These are phyloP conservation scores for Calonectria crousiana DNA, from an alignment of 2,329 filamentous ascomycete genomes.

Conservation along the genomic window DNA sequence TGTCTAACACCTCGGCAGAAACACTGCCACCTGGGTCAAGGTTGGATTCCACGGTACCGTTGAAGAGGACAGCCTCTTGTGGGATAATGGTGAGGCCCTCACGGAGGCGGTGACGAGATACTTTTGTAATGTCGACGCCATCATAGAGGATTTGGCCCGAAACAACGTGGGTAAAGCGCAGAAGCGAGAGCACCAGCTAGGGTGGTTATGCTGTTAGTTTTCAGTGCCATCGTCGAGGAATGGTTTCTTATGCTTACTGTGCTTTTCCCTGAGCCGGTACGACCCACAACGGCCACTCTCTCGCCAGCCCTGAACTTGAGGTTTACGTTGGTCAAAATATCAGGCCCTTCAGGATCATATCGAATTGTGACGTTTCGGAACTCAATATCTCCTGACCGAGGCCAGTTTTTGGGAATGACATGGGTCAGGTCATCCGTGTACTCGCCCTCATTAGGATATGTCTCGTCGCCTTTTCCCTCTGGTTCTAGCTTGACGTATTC, in stretches of 20 bases:
- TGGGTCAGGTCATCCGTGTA: slow-evolving; percentile 55
- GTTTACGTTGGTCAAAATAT: slow-evolving; percentile 64
- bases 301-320: slow-evolving; percentile 73
- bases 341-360: slow-evolving; percentile 58
- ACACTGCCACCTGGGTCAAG: slow-evolving; percentile 74
- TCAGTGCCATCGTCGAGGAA: background rate
- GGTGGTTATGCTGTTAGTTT: slow-evolving; percentile 25
- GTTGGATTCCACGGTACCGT: slow-evolving; percentile 65
- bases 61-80: slow-evolving; percentile 70
- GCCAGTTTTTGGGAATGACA: slow-evolving; percentile 58
- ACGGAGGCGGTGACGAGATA: slow-evolving; percentile 63
- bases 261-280: slow-evolving; percentile 86
- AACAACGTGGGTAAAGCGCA: slow-evolving; percentile 65
- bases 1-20: slow-evolving; percentile 64
- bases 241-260: slow-evolving; percentile 67
- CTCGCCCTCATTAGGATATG: slow-evolving; percentile 53
- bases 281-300: slow-evolving; percentile 82
- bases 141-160: slow-evolving; percentile 67
- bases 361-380: slow-evolving; percentile 65
- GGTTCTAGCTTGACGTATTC: slow-evolving; percentile 61
- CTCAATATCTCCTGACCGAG: slow-evolving; percentile 60
- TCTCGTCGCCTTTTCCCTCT: slow-evolving; percentile 57
- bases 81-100: slow-evolving; percentile 69
- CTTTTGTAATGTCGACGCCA: slow-evolving; percentile 65
- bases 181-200: slow-evolving; percentile 64